Conservation (phyloP, 1,139 yeast species). For the Saccharomyces hybrid region DNA sequence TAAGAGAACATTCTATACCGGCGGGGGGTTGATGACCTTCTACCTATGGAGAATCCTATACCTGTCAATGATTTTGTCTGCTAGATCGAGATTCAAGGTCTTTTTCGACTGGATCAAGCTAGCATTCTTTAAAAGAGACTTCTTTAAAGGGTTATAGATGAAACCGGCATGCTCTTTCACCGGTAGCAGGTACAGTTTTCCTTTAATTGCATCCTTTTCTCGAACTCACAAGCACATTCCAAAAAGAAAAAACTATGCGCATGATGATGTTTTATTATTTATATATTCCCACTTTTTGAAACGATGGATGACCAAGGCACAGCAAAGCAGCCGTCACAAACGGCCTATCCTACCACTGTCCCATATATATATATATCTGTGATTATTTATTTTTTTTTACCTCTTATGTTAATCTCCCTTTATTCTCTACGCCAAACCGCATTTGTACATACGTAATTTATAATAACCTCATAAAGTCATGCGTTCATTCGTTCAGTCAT, state of each 20-base stretch:
- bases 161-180: neutral
- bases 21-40: slow-evolving; percentile 86
- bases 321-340: neutral
- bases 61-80: slow-evolving; percentile 83
- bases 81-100: slow-evolving; percentile 80
- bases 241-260: neutral
- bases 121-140: slow-evolving; percentile 83
- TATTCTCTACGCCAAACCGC: neutral
- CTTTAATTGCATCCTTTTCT: neutral
- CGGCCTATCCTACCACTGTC: neutral
- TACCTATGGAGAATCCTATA: slow-evolving; percentile 92
- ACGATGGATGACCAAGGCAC: neutral
- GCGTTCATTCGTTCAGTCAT: neutral
- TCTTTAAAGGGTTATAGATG: slow-evolving; percentile 36
- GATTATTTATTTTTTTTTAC: neutral
- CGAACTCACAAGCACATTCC: neutral
- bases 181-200: neutral
- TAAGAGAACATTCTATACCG: slow-evolving; percentile 73
- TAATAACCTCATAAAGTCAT: too few species aligned
- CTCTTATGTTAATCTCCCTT: neutral
- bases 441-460: neutral
- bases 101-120: slow-evolving; percentile 85
- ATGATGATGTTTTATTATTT: neutral
- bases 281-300: neutral
- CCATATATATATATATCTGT: neutral